Conservation (phyloP, 2,329 filamentous ascomycete genomes). For the Pseudogymnoascus sp. region DNA sequence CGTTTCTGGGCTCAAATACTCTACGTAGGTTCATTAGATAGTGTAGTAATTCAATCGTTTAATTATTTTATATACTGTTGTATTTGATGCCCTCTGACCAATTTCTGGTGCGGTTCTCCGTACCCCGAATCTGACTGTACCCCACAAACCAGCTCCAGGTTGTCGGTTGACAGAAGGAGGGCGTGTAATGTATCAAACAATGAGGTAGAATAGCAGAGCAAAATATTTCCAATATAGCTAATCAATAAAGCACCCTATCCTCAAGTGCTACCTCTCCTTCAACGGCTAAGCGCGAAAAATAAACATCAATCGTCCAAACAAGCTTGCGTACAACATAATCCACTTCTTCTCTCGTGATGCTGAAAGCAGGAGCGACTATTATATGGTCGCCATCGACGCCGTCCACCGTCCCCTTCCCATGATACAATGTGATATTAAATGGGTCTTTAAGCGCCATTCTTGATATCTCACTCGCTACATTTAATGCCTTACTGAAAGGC, state of each 20-base stretch:
- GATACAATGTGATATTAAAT: slow-evolving; percentile 52
- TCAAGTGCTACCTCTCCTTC: not conserved
- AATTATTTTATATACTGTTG: too few species aligned
- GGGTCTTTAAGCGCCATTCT: slow-evolving; percentile 33
- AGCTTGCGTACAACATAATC: slow-evolving; percentile 45
- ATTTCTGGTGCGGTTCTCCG: too few species aligned
- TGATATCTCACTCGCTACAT: slow-evolving; percentile 42
- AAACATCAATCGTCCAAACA: slow-evolving; percentile 37
- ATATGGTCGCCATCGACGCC: slow-evolving; percentile 54
- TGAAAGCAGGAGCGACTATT: slow-evolving; percentile 54
- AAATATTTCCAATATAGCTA: too few species aligned
- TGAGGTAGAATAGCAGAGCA: too few species aligned
- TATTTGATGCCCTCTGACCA: too few species aligned
- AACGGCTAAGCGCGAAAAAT: slow-evolving; percentile 21
- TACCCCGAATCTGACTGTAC: too few species aligned
- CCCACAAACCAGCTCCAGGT: too few species aligned
- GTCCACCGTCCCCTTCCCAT: slow-evolving; percentile 47
- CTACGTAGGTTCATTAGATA: too few species aligned
- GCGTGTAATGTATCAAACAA: too few species aligned
- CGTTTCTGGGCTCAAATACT: too few species aligned
- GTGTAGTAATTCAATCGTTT: too few species aligned
- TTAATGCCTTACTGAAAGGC: slow-evolving; percentile 37
- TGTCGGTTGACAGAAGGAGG: too few species aligned
- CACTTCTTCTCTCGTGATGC: slow-evolving; percentile 45
- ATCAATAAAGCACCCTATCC: not conserved